Base-by-base conservation (phyloP, 192 early-diverging fungal species). In the Umbelopsis vinacea region DNA sequence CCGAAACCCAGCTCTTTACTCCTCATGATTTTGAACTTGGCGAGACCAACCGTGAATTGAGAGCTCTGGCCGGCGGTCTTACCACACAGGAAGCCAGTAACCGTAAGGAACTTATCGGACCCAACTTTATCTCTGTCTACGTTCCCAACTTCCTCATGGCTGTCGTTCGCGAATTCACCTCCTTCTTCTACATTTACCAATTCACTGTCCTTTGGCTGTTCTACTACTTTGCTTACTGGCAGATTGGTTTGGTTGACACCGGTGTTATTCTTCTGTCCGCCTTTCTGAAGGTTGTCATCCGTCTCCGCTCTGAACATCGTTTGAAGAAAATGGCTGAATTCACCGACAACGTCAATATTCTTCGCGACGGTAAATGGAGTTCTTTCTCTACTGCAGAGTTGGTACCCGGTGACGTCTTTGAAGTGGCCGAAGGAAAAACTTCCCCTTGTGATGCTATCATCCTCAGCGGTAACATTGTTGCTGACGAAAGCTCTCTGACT, bases 401-500 rank as follows among this genome's bases (percentile, higher is more conserved):
- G 40, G 91, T 90, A 14, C 88, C 89, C n/a, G 92, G 92, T 52
- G 92, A 93, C 76, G 89, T 93, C 0, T 84, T 92, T 46, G 79
- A 85, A 73, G 69, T 93, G 3, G 69, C 54, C 4, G 68, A 79
- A 55, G 80, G 82, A 38, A 81, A 83, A 74, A 77, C 78, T n/a
- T 76, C 84, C 53, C 76, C 78, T 29, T 87, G 86, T 72, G 86
- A 85, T 77, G 78, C 80, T 52, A 66, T 85, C 35, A 60, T 87
- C 29, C 52, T 84, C 19, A 70, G 71, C 48, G 92, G 90, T 23
- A 87, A 85, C 43, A 84, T 84, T 24, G 85, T 93, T 21, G 87
- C 86, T 69, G 89, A 93, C 76, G 89, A 92, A 79, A 78, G 79
- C 22, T 89, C 86, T 45, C 75, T 93, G 47, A 92, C 90, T 35